Conservation (phyloP, 106 monocot genomes). For the Agapanthus africanus region DNA sequence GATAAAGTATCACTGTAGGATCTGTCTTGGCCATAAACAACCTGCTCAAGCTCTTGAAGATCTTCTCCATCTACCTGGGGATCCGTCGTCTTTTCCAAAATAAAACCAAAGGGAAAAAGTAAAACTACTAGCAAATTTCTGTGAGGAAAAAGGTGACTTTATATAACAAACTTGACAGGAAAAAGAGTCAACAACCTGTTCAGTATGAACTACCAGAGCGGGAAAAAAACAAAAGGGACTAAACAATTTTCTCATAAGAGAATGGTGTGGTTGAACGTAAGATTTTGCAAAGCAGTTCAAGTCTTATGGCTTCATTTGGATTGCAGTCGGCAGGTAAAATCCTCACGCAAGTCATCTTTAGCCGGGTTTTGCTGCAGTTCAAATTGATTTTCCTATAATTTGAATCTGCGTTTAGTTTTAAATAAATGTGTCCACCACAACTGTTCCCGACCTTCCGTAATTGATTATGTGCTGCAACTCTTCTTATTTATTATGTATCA, state of each 20-base stretch:
- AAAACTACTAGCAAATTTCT: background rate
- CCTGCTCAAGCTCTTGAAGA: conserved; percentile 20
- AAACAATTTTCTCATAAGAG: background rate
- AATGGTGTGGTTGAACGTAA: background rate
- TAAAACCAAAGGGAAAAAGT: conserved; percentile 9
- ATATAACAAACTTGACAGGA: conserved; percentile 6
- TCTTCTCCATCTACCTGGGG: conserved; percentile 27
- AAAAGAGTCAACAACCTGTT: background rate
- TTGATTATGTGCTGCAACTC: background rate
- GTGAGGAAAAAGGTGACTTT: background rate
- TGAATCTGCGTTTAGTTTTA: background rate
- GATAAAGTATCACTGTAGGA: conserved; percentile 38
- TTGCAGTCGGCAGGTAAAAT: background rate
- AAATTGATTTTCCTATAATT: background rate
- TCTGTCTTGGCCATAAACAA: conserved; percentile 18
- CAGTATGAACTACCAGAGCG: background rate
- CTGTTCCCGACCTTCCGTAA: background rate
- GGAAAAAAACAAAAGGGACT: background rate
- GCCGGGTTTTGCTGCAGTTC: background rate
- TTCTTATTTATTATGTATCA: too few species aligned
- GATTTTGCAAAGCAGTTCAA: background rate
- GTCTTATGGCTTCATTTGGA: background rate
- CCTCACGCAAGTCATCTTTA: background rate
- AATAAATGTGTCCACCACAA: background rate
- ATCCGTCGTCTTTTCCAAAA: conserved; percentile 21